Base-by-base conservation (phyloP, 2,329 filamentous ascomycete species). In the Escovopsis sp. region DNA sequence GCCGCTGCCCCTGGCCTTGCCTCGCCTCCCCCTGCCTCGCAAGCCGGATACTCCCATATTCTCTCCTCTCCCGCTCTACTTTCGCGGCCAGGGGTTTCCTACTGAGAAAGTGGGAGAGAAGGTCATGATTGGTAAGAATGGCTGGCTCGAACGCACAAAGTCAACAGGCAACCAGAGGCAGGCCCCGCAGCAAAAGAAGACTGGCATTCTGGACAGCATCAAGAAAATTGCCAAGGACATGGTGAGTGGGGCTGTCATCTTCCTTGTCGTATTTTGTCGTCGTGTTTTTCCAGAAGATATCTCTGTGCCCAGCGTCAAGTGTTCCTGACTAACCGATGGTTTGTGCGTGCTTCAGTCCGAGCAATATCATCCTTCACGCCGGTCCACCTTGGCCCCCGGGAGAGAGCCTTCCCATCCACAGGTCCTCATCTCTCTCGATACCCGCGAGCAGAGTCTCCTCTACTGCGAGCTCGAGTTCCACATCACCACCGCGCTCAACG, bases 381-480 rank as follows among this genome's bases (percentile, higher is more conserved):
- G 59, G 19, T 32, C 28, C 28, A 45, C 54, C 5, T 58, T 59
- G 34, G 53, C 55, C 2, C 49, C 49, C 9, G 48, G 55, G 6
- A 62, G 59, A 38, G 53, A 55, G 15, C 48, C 52, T 12, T 47
- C 45, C 12, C 47, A 50, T 28, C 50, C 59, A 12, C 59, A 58
- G 12, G 51, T 71, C 3, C 55, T 58, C 19, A 70, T 75, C 48
- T 75, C 72, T 0, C 63, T 77, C 4, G 60, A 67, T 50, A 61
- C 72, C 1, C 68, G 73, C 36, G 72, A 76, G 56, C 74, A 77
- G 52, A 72, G 68, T 40, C 64, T 77, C 8, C 55, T 77, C 7
- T 77, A 75, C 54, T 73, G 72, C 53, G 73, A 78, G 54, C 65
- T 77, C 7, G 72, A 76, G 52, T 77, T 67, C 49, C 57, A 66